Evolutionary conservation across 2,329 filamentous ascomycete genomes (phyloP).

Genomic region (Ampelomyces quisqualis): DNA sequence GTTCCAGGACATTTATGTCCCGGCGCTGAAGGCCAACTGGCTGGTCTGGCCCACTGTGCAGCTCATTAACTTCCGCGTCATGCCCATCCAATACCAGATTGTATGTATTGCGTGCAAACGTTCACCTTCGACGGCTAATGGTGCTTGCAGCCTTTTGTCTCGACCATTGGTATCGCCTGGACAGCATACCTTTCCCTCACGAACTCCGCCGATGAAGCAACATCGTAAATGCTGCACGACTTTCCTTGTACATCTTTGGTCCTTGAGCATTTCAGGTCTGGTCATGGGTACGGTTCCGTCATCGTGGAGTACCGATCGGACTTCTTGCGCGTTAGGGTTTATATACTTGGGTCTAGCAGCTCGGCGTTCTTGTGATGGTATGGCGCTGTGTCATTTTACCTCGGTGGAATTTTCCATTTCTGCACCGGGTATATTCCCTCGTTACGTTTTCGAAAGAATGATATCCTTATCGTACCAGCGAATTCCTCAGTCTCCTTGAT

Average conservation of each 20-base stretch:
- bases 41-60: slow-evolving; percentile 94
- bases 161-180: slow-evolving; percentile 94
- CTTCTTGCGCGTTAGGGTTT: slow-evolving; percentile 22
- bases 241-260: slow-evolving; percentile 18
- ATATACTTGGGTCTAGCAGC: slow-evolving; percentile 18
- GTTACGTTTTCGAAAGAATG: slow-evolving; percentile 13
- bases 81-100: slow-evolving; percentile 95
- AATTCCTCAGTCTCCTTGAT: background rate
- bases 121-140: slow-evolving; percentile 9
- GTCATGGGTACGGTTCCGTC: slow-evolving; percentile 12
- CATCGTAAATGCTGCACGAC: slow-evolving; percentile 26
- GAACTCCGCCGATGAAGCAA: slow-evolving; percentile 75
- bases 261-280: slow-evolving; percentile 10
- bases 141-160: slow-evolving; percentile 78
- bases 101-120: slow-evolving; percentile 58
- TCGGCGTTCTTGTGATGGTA: slow-evolving; percentile 26
- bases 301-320: slow-evolving; percentile 10
- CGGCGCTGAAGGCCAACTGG: slow-evolving; percentile 93
- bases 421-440: slow-evolving; percentile 10
- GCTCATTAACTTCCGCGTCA: slow-evolving; percentile 91
- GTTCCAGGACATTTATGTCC: slow-evolving; percentile 89
- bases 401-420: no score
- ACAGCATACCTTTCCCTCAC: slow-evolving; percentile 92
- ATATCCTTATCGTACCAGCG: slow-evolving; percentile 1
- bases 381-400: slow-evolving; percentile 15